phyloP scores from a whole-genome alignment of 371 early-diverging fungal species.

The Sporodiniella umbellata region DNA sequence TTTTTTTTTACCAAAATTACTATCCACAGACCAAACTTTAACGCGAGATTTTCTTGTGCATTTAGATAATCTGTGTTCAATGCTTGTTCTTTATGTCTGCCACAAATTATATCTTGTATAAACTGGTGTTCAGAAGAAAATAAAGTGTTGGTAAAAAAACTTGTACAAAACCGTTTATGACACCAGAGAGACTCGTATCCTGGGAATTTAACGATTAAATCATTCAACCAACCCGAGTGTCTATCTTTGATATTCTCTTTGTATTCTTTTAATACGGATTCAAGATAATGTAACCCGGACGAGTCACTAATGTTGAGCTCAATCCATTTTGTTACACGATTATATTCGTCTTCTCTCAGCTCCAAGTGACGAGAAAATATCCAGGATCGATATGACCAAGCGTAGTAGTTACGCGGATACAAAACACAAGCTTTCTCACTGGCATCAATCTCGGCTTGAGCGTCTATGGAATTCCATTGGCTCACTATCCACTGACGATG shows the following conservation, averaged over 20 bases:
- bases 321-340: slow-evolving; percentile 31
- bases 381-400: slow-evolving; percentile 56
- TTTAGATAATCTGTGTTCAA: background rate
- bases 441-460: slow-evolving; percentile 34
- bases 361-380: slow-evolving; percentile 16
- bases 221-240: slow-evolving; percentile 33
- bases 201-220: slow-evolving; percentile 41
- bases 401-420: slow-evolving; percentile 55
- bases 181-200: slow-evolving; percentile 62
- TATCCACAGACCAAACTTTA: slow-evolving; percentile 34
- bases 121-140: slow-evolving; percentile 16
- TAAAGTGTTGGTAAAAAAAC: background rate
- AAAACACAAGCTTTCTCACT: slow-evolving; percentile 35
- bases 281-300: slow-evolving; percentile 53
- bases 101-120: slow-evolving; percentile 9
- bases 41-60: slow-evolving; percentile 27
- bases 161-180: slow-evolving; percentile 48
- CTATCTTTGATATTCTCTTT: background rate
- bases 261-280: slow-evolving; percentile 17
- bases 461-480: slow-evolving; percentile 1
- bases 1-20: slow-evolving; percentile 18
- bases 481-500: slow-evolving; percentile 38
- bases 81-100: slow-evolving; percentile 1
- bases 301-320: slow-evolving; percentile 54
- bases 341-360: slow-evolving; percentile 20